A percentile compares a stretch with the other conserved stretches of the same genome.
phyloP scores from a whole-genome alignment of 2,329 filamentous ascomycete species.

The Penicillium janthinellum region DNA sequence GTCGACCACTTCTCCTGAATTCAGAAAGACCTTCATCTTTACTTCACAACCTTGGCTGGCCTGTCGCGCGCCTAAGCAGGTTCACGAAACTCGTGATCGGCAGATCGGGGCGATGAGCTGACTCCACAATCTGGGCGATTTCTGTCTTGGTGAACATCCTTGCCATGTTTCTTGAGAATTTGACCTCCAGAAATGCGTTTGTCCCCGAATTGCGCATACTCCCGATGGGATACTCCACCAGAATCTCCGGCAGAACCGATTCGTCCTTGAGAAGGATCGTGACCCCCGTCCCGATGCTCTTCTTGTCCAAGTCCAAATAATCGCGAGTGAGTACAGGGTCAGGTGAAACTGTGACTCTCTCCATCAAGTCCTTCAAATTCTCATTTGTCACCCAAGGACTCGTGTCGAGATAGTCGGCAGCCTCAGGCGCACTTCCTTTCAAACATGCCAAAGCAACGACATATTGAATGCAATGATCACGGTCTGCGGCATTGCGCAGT shows the following conservation, averaged over 20 bases:
- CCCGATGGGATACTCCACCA: slow-evolving; percentile 39
- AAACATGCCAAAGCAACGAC: slow-evolving; percentile 36
- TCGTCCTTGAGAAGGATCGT: slow-evolving; percentile 30
- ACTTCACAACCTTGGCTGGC: slow-evolving; percentile 11
- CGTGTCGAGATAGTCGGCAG: slow-evolving; percentile 32
- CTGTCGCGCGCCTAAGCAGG: slow-evolving; percentile 14
- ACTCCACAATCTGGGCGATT: slow-evolving; percentile 13
- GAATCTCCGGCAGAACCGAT: slow-evolving; percentile 29
- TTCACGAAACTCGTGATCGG: slow-evolving; percentile 20
- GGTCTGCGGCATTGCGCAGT: slow-evolving; percentile 36
- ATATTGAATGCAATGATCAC: slow-evolving; percentile 42
- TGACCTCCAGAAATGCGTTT: slow-evolving; percentile 13
- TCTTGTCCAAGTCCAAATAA: slow-evolving; percentile 33
- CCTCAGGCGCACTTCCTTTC: slow-evolving; percentile 30
- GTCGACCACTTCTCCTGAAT: too few species aligned
- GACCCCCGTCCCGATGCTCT: slow-evolving; percentile 31
- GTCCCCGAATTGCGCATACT: slow-evolving; percentile 20
- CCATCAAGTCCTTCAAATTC: slow-evolving; percentile 27
- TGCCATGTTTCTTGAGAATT: slow-evolving; percentile 23
- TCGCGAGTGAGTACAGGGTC: slow-evolving; percentile 34
- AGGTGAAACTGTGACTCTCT: slow-evolving; percentile 27
- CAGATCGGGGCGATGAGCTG: slow-evolving; percentile 14
- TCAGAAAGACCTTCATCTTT: not conserved
- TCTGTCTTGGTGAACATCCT: slow-evolving; percentile 21
- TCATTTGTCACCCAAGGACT: slow-evolving; percentile 27